These are phyloP conservation scores for Immersiella caudata DNA, from an alignment of 495 filamentous ascomycete species.

Conservation along the genomic window DNA sequence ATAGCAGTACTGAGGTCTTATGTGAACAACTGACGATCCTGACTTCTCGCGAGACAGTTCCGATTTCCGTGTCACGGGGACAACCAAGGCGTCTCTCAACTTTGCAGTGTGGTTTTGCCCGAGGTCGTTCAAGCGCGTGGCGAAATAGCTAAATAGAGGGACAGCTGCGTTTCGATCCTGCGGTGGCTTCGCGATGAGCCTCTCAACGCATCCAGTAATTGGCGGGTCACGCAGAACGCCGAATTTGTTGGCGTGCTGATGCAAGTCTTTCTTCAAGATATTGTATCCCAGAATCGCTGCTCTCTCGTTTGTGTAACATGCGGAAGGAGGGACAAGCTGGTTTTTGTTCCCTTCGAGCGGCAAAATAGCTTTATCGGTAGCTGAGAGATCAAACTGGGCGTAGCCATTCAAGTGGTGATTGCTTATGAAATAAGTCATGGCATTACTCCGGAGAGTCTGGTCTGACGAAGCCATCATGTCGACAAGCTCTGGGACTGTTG, in stretches of 20 bases:
- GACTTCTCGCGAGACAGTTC: slow-evolving; percentile 25
- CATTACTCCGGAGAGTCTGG: slow-evolving; percentile 57
- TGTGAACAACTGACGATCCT: slow-evolving; percentile 35
- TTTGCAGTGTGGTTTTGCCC: slow-evolving; percentile 58
- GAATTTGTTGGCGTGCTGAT: slow-evolving; percentile 75
- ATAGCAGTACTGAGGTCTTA: slow-evolving; percentile 73
- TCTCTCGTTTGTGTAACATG: slow-evolving; percentile 80
- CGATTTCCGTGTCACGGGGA: slow-evolving; percentile 62
- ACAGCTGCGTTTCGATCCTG: slow-evolving; percentile 63
- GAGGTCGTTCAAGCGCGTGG: slow-evolving; percentile 73
- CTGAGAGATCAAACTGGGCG: slow-evolving; percentile 56
- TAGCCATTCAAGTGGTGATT: slow-evolving; percentile 81
- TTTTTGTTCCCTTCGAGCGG: slow-evolving; percentile 68
- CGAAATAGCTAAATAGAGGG: slow-evolving; percentile 77
- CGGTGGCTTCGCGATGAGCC: slow-evolving; percentile 71
- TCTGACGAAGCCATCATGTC: slow-evolving; percentile 73
- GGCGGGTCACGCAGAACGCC: slow-evolving; percentile 80
- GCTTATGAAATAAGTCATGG: slow-evolving; percentile 80
- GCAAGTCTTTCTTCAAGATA: slow-evolving; percentile 72
- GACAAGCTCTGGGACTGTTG: slow-evolving; percentile 69
- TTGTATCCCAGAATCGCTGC: slow-evolving; percentile 77
- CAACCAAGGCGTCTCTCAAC: slow-evolving; percentile 65
- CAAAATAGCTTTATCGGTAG: slow-evolving; percentile 65
- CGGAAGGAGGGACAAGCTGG: slow-evolving; percentile 66
- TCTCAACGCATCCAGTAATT: slow-evolving; percentile 71